Evolutionary conservation across 2,329 filamentous ascomycete species (phyloP), one percentile per base, ranked within the genome.

Genomic region (Scleromitrula shiraiana): DNA sequence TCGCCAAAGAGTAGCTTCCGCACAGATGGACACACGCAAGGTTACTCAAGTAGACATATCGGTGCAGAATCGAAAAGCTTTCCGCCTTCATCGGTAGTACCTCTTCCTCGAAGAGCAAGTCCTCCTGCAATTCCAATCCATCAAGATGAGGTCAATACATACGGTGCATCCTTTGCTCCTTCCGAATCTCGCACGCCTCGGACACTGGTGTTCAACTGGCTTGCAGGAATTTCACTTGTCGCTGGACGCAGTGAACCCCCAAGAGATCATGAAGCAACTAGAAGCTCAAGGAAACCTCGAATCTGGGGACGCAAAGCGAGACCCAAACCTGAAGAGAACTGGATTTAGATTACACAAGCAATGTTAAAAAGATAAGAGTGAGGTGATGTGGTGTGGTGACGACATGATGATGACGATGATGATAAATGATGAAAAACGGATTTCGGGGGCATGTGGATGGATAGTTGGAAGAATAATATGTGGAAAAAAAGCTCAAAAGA

Each of bases 241-340:
- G 33, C 43, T 39, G 43, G 43, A 35, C 44, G 35, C 40, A 32
- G 26, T 20, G 44, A 46, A 26, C 19, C 15, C 14, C 2, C 26
- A 5, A 36, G 44, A 12, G 44, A 46, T n/a, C 24, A 46, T 22
- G 27, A 41, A 9, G 27, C 14, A 14, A 37, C 26, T 7, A 29
- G 26, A 7, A 29, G 20, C 12, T 38, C 30, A 32, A 46, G 33
- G 15, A 46, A 46, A 23, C 24, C 15, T 29, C 35, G 44, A 3
- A 46, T 24, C 19, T 46, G 44, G 44, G 44, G 44, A 24, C n/a
- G 44, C 4, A 46, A 33, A n/a, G 29, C 27, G 12, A 40, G 40
- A 14, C 27, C 36, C 17, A 32, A 46, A 24, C 14, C 24, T 20
- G 42, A 45, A 27, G 27, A 36, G 17, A 36, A 29, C 4, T 41